Percentiles rank a stretch among this genome's conserved stretches.
These are phyloP conservation scores for Jacaranda copaia DNA, from an alignment of 257 asterid genomes.

Conservation along the genomic window DNA sequence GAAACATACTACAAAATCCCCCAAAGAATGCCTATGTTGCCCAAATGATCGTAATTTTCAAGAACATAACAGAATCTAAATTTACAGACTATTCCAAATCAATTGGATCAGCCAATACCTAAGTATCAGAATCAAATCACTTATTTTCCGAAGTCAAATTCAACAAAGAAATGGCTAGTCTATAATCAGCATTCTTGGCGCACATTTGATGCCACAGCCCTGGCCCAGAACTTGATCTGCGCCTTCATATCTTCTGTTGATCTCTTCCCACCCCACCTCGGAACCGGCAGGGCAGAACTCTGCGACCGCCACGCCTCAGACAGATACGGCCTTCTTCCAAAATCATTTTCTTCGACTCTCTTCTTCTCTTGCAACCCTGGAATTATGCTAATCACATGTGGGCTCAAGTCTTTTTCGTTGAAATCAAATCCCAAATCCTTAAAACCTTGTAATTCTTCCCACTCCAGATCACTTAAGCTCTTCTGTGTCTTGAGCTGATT, in stretches of 20 bases:
- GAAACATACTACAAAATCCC: neutral
- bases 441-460: slow-evolving; percentile 42
- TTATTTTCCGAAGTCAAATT: slow-evolving; percentile 19
- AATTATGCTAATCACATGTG: neutral
- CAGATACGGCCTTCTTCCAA: slow-evolving; percentile 13
- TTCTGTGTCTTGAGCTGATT: slow-evolving; percentile 40
- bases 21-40: neutral
- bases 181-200: slow-evolving; percentile 52
- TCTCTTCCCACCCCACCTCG: slow-evolving; percentile 42
- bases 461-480: slow-evolving; percentile 46
- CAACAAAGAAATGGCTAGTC: too few species aligned
- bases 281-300: slow-evolving; percentile 45
- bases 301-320: slow-evolving; percentile 33
- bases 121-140: slow-evolving; percentile 12
- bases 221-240: slow-evolving; percentile 89
- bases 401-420: slow-evolving; percentile 32
- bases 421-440: slow-evolving; percentile 47
- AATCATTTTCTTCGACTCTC: slow-evolving; percentile 2
- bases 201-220: slow-evolving; percentile 89
- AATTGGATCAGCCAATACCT: neutral
- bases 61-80: neutral
- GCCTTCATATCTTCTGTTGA: slow-evolving; percentile 72
- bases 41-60: slow-evolving; percentile 4
- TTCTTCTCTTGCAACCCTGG: slow-evolving; percentile 31
- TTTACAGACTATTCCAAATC: slow-evolving; percentile 2